These are phyloP conservation scores for Neckera pumila DNA, from an alignment of 225 moss, liverwort and hornwort species.

Conservation along the genomic window DNA sequence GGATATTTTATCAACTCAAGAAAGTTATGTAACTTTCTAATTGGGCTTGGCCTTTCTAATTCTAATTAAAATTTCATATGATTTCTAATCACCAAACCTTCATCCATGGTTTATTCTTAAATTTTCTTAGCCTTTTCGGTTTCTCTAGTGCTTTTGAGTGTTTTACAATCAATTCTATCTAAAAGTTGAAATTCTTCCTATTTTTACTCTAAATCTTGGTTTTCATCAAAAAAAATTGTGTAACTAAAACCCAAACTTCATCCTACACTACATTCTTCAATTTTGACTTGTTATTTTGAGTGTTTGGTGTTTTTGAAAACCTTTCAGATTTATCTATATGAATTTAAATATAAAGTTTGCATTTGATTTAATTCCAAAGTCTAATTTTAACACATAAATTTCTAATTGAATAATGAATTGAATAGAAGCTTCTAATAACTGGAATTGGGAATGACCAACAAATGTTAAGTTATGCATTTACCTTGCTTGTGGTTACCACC, in stretches of 20 bases:
- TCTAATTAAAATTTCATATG: neutral
- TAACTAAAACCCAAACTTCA: neutral
- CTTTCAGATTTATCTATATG: neutral
- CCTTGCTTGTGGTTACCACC: neutral
- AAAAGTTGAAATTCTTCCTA: neutral
- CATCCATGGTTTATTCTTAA: too few relatives aligned
- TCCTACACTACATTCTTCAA: neutral
- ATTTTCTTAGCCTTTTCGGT: rapidly evolving
- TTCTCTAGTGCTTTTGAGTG: rapidly evolving
- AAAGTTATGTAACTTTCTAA: neutral
- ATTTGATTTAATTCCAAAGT: neutral
- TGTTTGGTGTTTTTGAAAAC: neutral
- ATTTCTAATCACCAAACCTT: neutral
- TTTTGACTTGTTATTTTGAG: neutral
- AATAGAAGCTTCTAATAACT: too few relatives aligned
- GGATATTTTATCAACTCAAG: rapidly evolving
- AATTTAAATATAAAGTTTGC: neutral
- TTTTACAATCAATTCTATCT: neutral
- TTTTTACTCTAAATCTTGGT: neutral
- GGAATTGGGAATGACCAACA: neutral
- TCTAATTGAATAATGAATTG: neutral
- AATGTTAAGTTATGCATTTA: neutral
- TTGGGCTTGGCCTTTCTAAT: too few relatives aligned
- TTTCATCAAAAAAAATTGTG: neutral
- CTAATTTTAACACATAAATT: neutral